phyloP scores from a whole-genome alignment of 805 yeast genomes.

The Candida pseudoglaebosa region DNA sequence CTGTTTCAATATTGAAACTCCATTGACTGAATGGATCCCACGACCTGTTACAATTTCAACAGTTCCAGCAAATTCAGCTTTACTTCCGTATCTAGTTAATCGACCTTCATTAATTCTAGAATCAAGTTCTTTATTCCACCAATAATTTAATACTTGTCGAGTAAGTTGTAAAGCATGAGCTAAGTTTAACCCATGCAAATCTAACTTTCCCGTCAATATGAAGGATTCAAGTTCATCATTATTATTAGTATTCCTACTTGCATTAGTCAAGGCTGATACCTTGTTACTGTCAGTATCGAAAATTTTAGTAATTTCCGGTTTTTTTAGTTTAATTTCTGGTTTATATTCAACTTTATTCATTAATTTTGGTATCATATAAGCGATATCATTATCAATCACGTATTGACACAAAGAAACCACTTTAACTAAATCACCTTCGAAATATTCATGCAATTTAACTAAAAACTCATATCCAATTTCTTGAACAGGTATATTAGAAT shows the following conservation, averaged over 20 bases:
- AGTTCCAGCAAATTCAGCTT: conserved; percentile 40
- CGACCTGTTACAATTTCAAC: conserved; percentile 60
- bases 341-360: neutral
- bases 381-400: conserved; percentile 1
- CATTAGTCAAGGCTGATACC: neutral
- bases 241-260: neutral
- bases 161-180: conserved; percentile 42
- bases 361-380: neutral
- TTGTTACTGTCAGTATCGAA: neutral
- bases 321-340: conserved; percentile 2
- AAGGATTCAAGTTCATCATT: conserved; percentile 1
- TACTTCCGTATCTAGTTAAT: conserved; percentile 25
- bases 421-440: conserved; percentile 39
- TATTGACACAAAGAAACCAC: conserved; percentile 16
- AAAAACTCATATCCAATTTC: conserved; percentile 25
- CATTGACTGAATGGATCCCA: conserved; percentile 64
- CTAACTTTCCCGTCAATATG: conserved; percentile 28
- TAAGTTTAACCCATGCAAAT: conserved; percentile 55
- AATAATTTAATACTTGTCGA: conserved; percentile 33
- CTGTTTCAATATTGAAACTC: conserved; percentile 45
- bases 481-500: conserved; percentile 32
- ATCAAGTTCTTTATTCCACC: conserved; percentile 62
- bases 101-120: conserved; percentile 40
- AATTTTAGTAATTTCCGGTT: conserved; percentile 1
- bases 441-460: conserved; percentile 35